A percentile compares a stretch with the other conserved stretches of the same genome.
phyloP scores from a whole-genome alignment of 139 green algal genomes.

The Volvox reticuliferus region DNA sequence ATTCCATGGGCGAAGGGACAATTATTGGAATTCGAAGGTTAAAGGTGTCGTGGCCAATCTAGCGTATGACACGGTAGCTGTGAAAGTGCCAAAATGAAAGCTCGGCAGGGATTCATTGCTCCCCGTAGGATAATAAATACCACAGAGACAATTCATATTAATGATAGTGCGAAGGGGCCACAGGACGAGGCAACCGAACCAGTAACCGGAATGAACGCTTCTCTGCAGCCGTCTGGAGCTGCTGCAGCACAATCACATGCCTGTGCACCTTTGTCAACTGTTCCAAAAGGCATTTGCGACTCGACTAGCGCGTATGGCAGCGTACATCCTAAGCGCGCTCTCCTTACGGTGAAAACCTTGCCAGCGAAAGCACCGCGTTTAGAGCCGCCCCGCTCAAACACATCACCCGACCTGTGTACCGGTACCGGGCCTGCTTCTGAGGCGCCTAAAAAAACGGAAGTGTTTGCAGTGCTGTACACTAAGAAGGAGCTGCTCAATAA shows the following conservation, averaged over 20 bases:
- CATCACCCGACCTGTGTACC: neutral
- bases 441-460: neutral
- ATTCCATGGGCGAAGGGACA: no score
- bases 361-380: neutral
- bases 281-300: neutral
- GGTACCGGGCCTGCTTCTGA: neutral
- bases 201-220: neutral
- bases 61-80: no score
- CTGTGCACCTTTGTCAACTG: neutral
- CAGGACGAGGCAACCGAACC: neutral
- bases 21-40: no score
- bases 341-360: neutral
- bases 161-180: neutral
- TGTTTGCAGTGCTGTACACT: constrained; percentile 59
- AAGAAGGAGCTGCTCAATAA: constrained; percentile 59
- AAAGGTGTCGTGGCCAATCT: no score
- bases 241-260: neutral
- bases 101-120: neutral
- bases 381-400: neutral
- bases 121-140: neutral
- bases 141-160: neutral
- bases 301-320: neutral
- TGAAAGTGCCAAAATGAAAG: neutral
- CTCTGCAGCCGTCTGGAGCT: neutral
- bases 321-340: neutral